Conservation (phyloP, 805 yeast species). For the Hanseniaspora osmophila region DNA sequence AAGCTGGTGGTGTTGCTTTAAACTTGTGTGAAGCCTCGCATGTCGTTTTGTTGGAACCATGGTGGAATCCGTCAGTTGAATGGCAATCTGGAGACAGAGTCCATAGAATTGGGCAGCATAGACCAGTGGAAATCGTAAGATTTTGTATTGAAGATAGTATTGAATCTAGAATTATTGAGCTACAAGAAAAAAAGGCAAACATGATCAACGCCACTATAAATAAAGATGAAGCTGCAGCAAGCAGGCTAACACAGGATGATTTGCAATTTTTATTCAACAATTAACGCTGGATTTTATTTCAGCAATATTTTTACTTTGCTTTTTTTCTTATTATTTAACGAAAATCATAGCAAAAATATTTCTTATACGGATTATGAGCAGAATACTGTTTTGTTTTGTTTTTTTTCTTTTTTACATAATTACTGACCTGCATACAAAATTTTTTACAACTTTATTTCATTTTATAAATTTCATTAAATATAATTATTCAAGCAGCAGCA, state of each 20-base stretch:
- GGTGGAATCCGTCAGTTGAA: constrained; percentile 99
- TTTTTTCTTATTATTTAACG: no score
- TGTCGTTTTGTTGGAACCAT: constrained; percentile 89
- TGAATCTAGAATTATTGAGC: constrained; percentile 86
- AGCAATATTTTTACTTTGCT: no score
- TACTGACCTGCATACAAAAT: neutral
- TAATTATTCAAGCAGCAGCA: constrained; percentile 29
- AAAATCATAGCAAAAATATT: no score
- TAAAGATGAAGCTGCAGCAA: constrained; percentile 82
- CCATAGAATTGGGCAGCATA: constrained; percentile 88
- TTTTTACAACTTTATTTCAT: neutral
- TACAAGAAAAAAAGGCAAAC: constrained; percentile 94
- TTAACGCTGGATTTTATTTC: constrained; percentile 18
- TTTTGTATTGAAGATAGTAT: constrained; percentile 93
- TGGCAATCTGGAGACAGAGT: constrained; percentile 98
- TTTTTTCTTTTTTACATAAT: no score
- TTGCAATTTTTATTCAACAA: constrained; percentile 87
- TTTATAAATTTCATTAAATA: no score
- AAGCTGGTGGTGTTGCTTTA: constrained; percentile 98
- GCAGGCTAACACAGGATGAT: constrained; percentile 80
- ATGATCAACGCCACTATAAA: constrained; percentile 97
- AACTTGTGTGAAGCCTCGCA: constrained; percentile 95
- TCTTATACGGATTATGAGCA: no score
- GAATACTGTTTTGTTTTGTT: no score
- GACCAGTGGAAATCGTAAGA: constrained; percentile 88